Evolutionary conservation across 2,329 filamentous ascomycete species (phyloP).

Genomic region (Sclerotiophoma versabilis): DNA sequence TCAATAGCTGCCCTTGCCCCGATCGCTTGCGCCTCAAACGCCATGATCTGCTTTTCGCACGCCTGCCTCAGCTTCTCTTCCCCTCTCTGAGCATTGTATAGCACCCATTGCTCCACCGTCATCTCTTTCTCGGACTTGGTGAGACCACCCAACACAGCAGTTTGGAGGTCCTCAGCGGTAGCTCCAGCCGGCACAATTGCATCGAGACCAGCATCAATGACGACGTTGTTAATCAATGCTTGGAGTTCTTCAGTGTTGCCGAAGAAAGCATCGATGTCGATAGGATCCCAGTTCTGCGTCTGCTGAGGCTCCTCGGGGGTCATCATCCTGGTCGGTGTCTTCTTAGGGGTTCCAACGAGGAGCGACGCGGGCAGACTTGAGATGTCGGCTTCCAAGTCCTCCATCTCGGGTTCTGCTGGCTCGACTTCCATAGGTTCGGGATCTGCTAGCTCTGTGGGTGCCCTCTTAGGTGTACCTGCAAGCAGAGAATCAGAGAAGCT

Average conservation of each 20-base stretch:
- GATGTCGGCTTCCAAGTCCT: constrained; percentile 21
- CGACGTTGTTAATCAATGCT: constrained; percentile 35
- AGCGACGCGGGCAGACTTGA: constrained; percentile 27
- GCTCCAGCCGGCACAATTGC: constrained; percentile 30
- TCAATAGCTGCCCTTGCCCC: constrained; percentile 80
- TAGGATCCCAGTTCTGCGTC: constrained; percentile 68
- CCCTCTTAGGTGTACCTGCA: constrained; percentile 33
- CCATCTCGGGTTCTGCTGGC: background rate
- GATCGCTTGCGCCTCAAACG: constrained; percentile 83
- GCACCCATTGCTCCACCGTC: constrained; percentile 94
- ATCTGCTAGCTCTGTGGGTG: constrained; percentile 19
- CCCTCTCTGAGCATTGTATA: constrained; percentile 78
- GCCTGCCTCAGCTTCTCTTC: constrained; percentile 80
- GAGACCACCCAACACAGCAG: constrained; percentile 65
- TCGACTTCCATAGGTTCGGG: constrained; percentile 13
- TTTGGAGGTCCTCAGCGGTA: constrained; percentile 52
- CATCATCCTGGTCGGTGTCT: constrained; percentile 27
- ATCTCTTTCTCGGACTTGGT: constrained; percentile 82
- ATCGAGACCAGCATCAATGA: constrained; percentile 43
- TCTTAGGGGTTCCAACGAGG: constrained; percentile 48
- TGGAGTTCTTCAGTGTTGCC: constrained; percentile 33
- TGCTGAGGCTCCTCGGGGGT: constrained; percentile 22
- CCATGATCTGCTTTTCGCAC: constrained; percentile 81
- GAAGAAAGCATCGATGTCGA: constrained; percentile 79
- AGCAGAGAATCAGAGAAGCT: constrained; percentile 29